These are phyloP conservation scores for Microdochium paspali DNA, from an alignment of 2,329 filamentous ascomycete genomes.

Conservation along the genomic window DNA sequence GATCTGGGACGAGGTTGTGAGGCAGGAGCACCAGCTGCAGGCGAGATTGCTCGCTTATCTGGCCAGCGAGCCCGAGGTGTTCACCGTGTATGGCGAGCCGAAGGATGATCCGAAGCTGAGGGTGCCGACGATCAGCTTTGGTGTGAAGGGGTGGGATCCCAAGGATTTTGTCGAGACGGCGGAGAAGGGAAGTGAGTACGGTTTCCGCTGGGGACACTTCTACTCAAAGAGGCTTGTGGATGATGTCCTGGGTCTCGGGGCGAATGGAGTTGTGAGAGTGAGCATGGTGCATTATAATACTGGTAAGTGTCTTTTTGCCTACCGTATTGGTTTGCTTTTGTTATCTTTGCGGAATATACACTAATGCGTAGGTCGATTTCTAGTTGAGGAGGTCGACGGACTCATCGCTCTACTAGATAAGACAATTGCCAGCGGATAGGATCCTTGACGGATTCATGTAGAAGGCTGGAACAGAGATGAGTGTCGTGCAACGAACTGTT, in stretches of 20 bases:
- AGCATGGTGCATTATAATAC: slow-evolving; percentile 69
- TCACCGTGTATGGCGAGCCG: slow-evolving; percentile 50
- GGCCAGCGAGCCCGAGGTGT: slow-evolving; percentile 31
- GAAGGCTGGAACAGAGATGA: neutral
- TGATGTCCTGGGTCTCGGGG: slow-evolving; percentile 46
- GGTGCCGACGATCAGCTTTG: slow-evolving; percentile 60
- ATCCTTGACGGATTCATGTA: neutral
- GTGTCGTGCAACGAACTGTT: neutral
- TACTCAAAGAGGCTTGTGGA: slow-evolving; percentile 56
- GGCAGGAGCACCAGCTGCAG: slow-evolving; percentile 54
- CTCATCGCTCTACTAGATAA: slow-evolving; percentile 43
- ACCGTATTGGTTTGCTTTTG: neutral
- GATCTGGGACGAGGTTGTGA: slow-evolving; percentile 41
- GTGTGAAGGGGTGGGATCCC: slow-evolving; percentile 45
- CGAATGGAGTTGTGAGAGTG: slow-evolving; percentile 58
- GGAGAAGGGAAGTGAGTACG: slow-evolving; percentile 48
- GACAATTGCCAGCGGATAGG: slow-evolving; percentile 23
- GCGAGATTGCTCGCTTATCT: slow-evolving; percentile 50
- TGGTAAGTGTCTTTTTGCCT: slow-evolving; percentile 28
- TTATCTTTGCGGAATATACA: neutral
- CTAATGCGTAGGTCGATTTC: slow-evolving; percentile 3
- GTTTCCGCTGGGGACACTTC: slow-evolving; percentile 59
- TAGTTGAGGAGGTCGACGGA: slow-evolving; percentile 45
- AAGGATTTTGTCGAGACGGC: slow-evolving; percentile 51
- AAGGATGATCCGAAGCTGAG: slow-evolving; percentile 35